phyloP scores from a whole-genome alignment of 2,329 filamentous ascomycete genomes.

The Aspergillus felis region DNA sequence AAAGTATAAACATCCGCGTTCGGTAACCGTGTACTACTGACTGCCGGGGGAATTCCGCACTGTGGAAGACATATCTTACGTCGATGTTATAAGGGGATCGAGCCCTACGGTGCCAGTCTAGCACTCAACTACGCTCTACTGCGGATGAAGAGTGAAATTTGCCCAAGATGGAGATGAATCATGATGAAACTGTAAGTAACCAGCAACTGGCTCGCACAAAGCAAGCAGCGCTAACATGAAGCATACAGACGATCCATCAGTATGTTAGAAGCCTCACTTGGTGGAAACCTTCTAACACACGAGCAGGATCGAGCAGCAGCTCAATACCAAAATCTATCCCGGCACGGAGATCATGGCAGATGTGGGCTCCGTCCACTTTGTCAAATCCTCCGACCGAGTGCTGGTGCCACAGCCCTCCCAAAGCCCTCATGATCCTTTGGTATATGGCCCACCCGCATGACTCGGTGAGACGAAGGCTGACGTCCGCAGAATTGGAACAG shows the following conservation, averaged over 20 bases:
- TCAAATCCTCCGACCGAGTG: conserved; percentile 50
- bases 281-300: conserved; percentile 33
- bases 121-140: neutral
- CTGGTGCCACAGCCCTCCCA: conserved; percentile 51
- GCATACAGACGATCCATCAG: conserved; percentile 20
- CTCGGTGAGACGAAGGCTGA: neutral
- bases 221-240: neutral
- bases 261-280: conserved; percentile 7
- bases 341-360: conserved; percentile 60
- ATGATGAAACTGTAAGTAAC: conserved; percentile 37
- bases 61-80: neutral
- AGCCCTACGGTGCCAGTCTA: neutral
- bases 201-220: neutral
- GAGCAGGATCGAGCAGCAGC: conserved; percentile 48
- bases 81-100: neutral
- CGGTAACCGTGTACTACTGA: neutral
- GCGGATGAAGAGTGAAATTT: neutral
- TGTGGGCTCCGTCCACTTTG: conserved; percentile 61
- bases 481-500: conserved; percentile 43
- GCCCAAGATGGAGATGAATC: conserved; percentile 48
- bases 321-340: conserved; percentile 52
- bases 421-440: conserved; percentile 45
- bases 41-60: neutral
- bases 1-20: neutral
- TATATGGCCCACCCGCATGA: conserved; percentile 10